Percentiles rank a stretch among this genome's conserved stretches.
These are phyloP conservation scores for Globisporangium paroecandrum DNA, from an alignment of 352 stramenopile genomes.

Conservation along the genomic window DNA sequence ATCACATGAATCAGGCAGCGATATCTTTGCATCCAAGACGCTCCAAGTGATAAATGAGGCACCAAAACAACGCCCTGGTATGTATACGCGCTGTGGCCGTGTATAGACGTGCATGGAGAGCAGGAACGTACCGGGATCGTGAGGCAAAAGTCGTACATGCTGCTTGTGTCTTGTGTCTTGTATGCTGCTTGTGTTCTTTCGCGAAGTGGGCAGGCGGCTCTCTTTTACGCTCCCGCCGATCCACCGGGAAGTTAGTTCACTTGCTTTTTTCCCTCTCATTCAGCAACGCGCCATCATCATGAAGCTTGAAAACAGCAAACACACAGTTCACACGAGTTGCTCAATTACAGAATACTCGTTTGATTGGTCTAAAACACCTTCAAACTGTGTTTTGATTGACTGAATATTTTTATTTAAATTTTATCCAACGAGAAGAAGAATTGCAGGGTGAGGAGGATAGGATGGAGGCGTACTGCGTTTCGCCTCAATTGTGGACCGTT, in stretches of 20 bases:
- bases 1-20: background rate
- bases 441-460: background rate
- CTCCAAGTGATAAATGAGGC: slow-evolving; percentile 5
- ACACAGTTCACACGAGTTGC: slow-evolving; percentile 1
- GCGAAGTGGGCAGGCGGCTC: background rate
- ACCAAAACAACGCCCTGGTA: background rate
- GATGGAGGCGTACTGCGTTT: background rate
- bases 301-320: background rate
- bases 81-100: background rate
- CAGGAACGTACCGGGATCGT: slow-evolving; percentile 70
- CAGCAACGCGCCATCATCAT: background rate
- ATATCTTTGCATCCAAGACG: background rate
- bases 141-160: slow-evolving; percentile 88
- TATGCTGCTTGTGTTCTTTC: background rate
- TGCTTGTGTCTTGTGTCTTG: slow-evolving; percentile 1
- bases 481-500: background rate
- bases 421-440: background rate
- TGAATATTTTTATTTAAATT: background rate
- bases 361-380: background rate
- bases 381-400: background rate
- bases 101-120: background rate
- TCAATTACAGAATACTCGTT: background rate
- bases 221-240: background rate
- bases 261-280: slow-evolving; percentile 4
- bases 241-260: background rate